These are phyloP conservation scores for Biscutella laevigata DNA, from an alignment of 441 rosid genomes.

Conservation along the genomic window DNA sequence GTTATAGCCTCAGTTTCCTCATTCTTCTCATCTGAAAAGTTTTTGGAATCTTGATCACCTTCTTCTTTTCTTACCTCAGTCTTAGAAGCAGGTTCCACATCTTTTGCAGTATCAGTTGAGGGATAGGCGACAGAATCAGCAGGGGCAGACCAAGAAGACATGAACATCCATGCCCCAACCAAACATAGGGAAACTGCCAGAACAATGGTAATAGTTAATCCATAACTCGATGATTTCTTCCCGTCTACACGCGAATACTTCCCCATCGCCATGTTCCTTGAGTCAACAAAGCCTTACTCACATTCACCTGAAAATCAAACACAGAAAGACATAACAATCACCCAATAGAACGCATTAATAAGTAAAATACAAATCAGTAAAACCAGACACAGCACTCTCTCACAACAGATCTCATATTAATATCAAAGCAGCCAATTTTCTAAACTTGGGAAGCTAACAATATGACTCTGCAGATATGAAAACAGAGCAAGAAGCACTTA, in stretches of 20 bases:
- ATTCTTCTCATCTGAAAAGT: constrained; percentile 3
- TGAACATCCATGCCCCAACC: constrained; percentile 53
- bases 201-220: constrained; percentile 32
- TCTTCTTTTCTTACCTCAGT: constrained; percentile 19
- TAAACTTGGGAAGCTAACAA: background rate
- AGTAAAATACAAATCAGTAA: background rate
- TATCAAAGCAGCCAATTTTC: background rate
- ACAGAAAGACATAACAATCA: too few species aligned
- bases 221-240: constrained; percentile 42
- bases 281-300: background rate
- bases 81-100: constrained; percentile 22
- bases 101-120: constrained; percentile 18
- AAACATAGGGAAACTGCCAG: constrained; percentile 35
- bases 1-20: constrained; percentile 6
- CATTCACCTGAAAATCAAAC: constrained; percentile 34
- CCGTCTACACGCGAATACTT: constrained; percentile 48
- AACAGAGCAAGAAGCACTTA: background rate
- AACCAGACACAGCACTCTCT: background rate
- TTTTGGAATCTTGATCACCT: background rate
- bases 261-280: constrained; percentile 34
- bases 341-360: too few species aligned
- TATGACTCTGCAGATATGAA: background rate
- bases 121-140: constrained; percentile 25
- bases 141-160: constrained; percentile 37
- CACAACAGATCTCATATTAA: background rate